A percentile compares a stretch with the other conserved stretches of the same genome.
Evolutionary conservation across 2,329 filamentous ascomycete genomes (phyloP).

Genomic region (Aspergillus terreus): DNA sequence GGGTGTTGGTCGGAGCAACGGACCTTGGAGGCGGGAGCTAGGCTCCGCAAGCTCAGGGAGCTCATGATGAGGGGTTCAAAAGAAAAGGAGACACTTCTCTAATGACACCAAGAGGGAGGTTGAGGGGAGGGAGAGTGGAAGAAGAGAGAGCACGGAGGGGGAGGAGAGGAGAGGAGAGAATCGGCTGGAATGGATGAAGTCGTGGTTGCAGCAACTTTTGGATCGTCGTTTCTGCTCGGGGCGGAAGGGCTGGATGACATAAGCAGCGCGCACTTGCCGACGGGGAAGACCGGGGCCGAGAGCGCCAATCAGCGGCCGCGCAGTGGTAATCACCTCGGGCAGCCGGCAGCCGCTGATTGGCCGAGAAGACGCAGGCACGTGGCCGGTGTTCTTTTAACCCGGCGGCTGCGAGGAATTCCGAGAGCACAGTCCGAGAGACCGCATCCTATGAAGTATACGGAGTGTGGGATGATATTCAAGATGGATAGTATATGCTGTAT

Average conservation of each 20-base stretch:
- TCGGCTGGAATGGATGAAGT: slow-evolving; percentile 4
- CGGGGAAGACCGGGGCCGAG: slow-evolving; percentile 26
- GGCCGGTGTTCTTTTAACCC: slow-evolving; percentile 24
- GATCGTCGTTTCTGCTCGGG: slow-evolving; percentile 21
- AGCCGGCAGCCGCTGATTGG: slow-evolving; percentile 29
- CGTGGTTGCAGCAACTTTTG: slow-evolving; percentile 22
- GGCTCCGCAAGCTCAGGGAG: slow-evolving; percentile 48
- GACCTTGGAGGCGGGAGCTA: slow-evolving; percentile 48
- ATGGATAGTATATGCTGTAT: no score
- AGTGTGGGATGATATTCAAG: no score
- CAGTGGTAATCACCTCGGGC: slow-evolving; percentile 38
- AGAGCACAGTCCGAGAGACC: background rate
- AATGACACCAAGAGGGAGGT: slow-evolving; percentile 23
- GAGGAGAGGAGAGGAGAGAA: slow-evolving; percentile 9
- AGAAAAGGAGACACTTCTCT: slow-evolving; percentile 21
- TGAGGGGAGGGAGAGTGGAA: slow-evolving; percentile 17
- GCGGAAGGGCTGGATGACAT: slow-evolving; percentile 30
- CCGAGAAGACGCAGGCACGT: slow-evolving; percentile 23
- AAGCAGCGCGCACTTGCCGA: slow-evolving; percentile 34
- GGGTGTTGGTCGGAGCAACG: slow-evolving; percentile 22
- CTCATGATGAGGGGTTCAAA: slow-evolving; percentile 44
- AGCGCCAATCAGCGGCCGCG: slow-evolving; percentile 28
- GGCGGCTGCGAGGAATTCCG: slow-evolving; percentile 21
- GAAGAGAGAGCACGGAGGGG: slow-evolving; percentile 14
- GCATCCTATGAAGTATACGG: background rate